Base-by-base conservation (phyloP, 768 basidiomycete genomes). In the Boletus fagicola region DNA sequence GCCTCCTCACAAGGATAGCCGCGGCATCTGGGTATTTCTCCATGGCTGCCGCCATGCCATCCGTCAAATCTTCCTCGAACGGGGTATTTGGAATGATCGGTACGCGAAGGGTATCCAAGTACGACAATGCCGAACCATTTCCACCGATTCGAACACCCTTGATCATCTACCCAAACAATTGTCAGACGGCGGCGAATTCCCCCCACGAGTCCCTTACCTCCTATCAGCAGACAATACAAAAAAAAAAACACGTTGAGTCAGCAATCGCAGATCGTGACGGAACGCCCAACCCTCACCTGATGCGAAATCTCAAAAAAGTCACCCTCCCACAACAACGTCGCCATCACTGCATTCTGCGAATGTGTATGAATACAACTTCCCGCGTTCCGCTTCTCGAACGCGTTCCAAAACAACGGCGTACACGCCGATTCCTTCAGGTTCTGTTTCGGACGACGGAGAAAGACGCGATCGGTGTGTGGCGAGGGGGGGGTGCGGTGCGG, bases 21-120 rank as follows among this genome's bases (percentile, higher is more conserved):
- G 88, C 83, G 0, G 93, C 88, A 44, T 91, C 82, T 0, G 92
- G 93, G 65, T 88, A 86, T 59, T 83, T 81, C 11, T 74, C 70
- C 90, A 94, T 93, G 3, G 92, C 92, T 36, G 83, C 84, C 0
- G 85, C 90, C 92, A 95, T 94, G 59, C 90, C 88, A 42, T 90
- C 90, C 58, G 86, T 89, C 56, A 95, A 76, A 68, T 94, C 92
- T 69, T 94, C 92, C 69, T 95, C 93, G 57, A 90, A 80, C 5
- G 92, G 92, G 1, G 93, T 95, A 66, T 94, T 95, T 63, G 92
- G 88, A 58, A 94, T 95, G 66, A 95, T 94, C 0, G 92, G 93
- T 2, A 95, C 76, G 51, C 83, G 85, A 10, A 94, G 80, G 5
- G 90, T 94, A 72, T 95, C 91, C 51, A 92, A 83, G 72, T 92